Percentiles rank a stretch among this genome's conserved stretches.
Conservation (phyloP, 805 yeast species). For the Candida incommunis region DNA sequence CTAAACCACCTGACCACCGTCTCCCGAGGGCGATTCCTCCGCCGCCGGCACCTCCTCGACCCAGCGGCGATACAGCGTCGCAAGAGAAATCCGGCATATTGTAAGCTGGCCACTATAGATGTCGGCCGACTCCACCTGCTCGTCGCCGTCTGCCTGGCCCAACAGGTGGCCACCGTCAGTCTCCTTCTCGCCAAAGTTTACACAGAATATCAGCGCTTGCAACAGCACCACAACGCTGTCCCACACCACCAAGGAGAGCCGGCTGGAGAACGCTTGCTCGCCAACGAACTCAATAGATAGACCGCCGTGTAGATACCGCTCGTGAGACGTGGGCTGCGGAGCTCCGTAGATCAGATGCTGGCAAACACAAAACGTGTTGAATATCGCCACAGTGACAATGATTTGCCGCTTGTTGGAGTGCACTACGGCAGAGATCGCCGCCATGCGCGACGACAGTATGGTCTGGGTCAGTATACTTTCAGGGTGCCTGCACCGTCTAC, state of each 20-base stretch:
- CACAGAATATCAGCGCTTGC: not conserved
- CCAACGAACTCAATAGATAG: not conserved
- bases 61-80: not conserved
- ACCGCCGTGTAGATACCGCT: not conserved
- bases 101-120: not conserved
- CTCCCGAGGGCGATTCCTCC: no score
- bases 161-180: not conserved
- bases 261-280: not conserved
- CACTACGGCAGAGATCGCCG: not conserved
- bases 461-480: not conserved
- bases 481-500: not conserved
- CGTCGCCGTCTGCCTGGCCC: not conserved
- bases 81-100: not conserved
- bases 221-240: not conserved
- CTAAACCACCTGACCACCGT: no score
- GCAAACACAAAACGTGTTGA: not conserved
- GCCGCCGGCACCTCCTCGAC: not conserved
- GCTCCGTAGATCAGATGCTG: not conserved
- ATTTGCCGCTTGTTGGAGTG: not conserved
- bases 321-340: not conserved
- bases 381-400: not conserved
- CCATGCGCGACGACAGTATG: not conserved
- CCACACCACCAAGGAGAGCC: not conserved
- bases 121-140: not conserved
- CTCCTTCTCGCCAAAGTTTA: not conserved